Conservation (phyloP, 2,329 filamentous ascomycete species). For the Cladosporium sphaerospermum region DNA sequence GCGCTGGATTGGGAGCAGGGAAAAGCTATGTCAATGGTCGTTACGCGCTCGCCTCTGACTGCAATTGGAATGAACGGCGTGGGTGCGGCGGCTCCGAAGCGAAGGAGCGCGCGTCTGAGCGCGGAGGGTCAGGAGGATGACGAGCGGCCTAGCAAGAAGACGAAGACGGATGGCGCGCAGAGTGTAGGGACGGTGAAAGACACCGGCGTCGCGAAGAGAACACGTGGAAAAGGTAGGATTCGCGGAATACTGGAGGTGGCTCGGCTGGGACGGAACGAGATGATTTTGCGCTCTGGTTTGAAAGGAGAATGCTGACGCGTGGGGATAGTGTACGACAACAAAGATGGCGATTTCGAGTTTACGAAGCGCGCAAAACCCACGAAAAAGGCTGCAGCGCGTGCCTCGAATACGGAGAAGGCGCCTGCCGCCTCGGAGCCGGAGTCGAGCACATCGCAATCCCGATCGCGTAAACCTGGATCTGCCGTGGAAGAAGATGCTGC, state of each 20-base stretch:
- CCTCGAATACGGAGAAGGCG: slow-evolving; percentile 10
- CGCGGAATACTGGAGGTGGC: slow-evolving; percentile 30
- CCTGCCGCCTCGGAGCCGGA: slow-evolving; percentile 18
- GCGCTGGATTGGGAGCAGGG: slow-evolving; percentile 2
- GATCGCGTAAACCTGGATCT: slow-evolving; percentile 11
- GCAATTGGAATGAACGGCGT: slow-evolving; percentile 41
- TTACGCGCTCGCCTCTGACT: slow-evolving; percentile 39
- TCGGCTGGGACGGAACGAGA: slow-evolving; percentile 6
- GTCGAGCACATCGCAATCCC: slow-evolving; percentile 5
- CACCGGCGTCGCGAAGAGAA: slow-evolving; percentile 27
- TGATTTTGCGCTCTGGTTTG: slow-evolving; percentile 4
- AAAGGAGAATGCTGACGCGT: slow-evolving; percentile 5
- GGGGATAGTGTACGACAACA: slow-evolving; percentile 33
- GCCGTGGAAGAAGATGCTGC: slow-evolving; percentile 17
- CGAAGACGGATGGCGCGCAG: slow-evolving; percentile 33
- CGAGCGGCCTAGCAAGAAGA: slow-evolving; percentile 19
- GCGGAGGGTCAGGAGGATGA: slow-evolving; percentile 38
- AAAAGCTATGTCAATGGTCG: slow-evolving; percentile 31
- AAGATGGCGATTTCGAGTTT: slow-evolving; percentile 45
- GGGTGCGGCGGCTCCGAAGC: slow-evolving; percentile 38
- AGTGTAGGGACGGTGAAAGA: slow-evolving; percentile 29
- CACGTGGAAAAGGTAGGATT: slow-evolving; percentile 30
- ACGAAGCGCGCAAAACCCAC: slow-evolving; percentile 31
- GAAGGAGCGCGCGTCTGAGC: slow-evolving; percentile 40
- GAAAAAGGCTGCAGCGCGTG: slow-evolving; percentile 27